phyloP scores from a whole-genome alignment of 306 rosid species.

The Biancaea sappan region DNA sequence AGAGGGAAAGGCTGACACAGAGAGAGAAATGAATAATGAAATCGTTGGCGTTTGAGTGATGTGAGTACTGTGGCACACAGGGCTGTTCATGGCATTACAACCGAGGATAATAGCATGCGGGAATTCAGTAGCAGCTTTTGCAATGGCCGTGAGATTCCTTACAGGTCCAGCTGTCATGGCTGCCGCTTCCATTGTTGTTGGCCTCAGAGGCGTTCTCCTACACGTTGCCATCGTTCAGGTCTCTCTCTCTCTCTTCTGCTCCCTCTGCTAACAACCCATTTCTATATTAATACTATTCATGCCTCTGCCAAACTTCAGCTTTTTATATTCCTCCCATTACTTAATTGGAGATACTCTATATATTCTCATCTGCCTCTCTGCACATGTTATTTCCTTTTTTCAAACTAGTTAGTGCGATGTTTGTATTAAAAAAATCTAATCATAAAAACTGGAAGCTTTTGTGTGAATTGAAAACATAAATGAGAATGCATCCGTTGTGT shows the following conservation, averaged over 20 bases:
- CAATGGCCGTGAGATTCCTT: constrained; percentile 99
- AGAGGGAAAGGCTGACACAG: not conserved
- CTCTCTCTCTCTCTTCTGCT: constrained; percentile 36
- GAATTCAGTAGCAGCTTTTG: constrained; percentile 83
- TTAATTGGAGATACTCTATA: not conserved
- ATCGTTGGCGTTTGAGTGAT: constrained; percentile 36
- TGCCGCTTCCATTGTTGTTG: constrained; percentile 95
- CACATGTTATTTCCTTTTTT: too few species aligned
- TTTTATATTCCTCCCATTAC: constrained; percentile 33
- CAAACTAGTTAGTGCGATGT: too few species aligned
- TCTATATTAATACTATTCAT: constrained; percentile 29
- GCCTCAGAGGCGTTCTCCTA: constrained; percentile 84
- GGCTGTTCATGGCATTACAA: constrained; percentile 98
- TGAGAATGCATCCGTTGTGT: constrained; percentile 28
- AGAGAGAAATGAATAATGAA: not conserved
- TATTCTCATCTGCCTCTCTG: too few species aligned
- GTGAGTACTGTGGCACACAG: constrained; percentile 54
- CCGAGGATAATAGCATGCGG: constrained; percentile 99
- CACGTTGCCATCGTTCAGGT: constrained; percentile 96
- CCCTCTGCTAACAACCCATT: constrained; percentile 50
- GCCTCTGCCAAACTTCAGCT: constrained; percentile 37
- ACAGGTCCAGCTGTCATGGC: constrained; percentile 99
- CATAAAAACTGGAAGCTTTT: too few species aligned
- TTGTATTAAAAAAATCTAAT: too few species aligned
- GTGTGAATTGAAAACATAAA: too few species aligned